A percentile compares a stretch with the other conserved stretches of the same genome.
phyloP scores from a whole-genome alignment of 768 basidiomycete genomes.

The Podaxis sp. region DNA sequence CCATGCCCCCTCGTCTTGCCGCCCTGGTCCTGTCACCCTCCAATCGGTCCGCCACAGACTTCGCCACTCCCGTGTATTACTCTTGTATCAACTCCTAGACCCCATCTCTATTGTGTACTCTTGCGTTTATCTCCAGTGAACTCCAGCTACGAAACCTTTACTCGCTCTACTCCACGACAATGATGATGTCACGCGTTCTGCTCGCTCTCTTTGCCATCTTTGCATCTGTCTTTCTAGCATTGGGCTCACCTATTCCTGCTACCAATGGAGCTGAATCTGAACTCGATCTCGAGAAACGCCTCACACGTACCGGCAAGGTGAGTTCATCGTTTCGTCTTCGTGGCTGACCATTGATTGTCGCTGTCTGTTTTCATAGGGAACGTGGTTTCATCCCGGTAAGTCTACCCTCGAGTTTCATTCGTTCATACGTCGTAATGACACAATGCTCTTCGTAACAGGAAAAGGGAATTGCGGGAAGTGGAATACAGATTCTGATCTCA shows the following conservation, averaged over 20 bases:
- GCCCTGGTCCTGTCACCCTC: not conserved
- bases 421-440: constrained; percentile 12
- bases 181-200: constrained; percentile 40
- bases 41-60: not conserved
- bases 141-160: constrained; percentile 11
- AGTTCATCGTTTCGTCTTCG: constrained; percentile 21
- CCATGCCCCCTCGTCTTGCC: not conserved
- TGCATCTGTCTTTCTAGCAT: constrained; percentile 37
- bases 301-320: constrained; percentile 57
- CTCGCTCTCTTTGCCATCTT: constrained; percentile 38
- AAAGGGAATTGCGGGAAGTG: constrained; percentile 63
- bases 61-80: not conserved
- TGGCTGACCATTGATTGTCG: constrained; percentile 8
- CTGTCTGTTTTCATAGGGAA: constrained; percentile 45
- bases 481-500: constrained; percentile 48
- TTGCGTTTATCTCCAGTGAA: constrained; percentile 15
- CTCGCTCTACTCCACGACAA: constrained; percentile 9
- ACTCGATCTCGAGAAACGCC: constrained; percentile 46
- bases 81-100: not conserved
- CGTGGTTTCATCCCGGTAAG: constrained; percentile 60
- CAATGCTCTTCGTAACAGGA: constrained; percentile 25
- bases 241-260: constrained; percentile 48
- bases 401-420: constrained; percentile 7
- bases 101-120: not conserved
- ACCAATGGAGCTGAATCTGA: constrained; percentile 25